These are phyloP conservation scores for Solanum rostratum DNA, from an alignment of 257 asterid species.

Conservation along the genomic window DNA sequence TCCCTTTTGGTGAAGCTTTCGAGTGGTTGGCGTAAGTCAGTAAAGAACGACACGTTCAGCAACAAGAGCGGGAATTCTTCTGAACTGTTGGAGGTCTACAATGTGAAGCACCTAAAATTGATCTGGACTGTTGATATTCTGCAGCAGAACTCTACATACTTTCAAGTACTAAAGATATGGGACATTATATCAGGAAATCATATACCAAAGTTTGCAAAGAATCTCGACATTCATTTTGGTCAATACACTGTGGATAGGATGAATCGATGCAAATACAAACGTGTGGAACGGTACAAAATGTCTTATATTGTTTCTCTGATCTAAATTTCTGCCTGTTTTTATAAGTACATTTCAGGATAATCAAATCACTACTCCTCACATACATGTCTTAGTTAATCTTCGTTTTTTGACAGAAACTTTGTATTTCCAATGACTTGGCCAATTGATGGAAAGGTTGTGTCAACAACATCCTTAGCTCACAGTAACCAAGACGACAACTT, in stretches of 20 bases:
- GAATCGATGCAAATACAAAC: slow-evolving; percentile 9
- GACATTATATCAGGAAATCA: slow-evolving; percentile 16
- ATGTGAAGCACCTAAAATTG: slow-evolving; percentile 20
- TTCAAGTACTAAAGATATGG: slow-evolving; percentile 41
- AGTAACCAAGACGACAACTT: neutral
- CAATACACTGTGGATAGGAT: neutral
- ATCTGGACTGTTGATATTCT: slow-evolving; percentile 39
- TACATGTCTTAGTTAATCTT: neutral
- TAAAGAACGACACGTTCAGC: neutral
- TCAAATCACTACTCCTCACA: neutral
- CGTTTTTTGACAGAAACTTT: slow-evolving; percentile 5
- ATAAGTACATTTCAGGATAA: neutral
- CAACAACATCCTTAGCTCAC: neutral
- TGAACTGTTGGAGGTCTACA: slow-evolving; percentile 22
- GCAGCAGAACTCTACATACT: slow-evolving; percentile 4
- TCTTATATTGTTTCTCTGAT: neutral
- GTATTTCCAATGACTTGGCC: slow-evolving; percentile 18
- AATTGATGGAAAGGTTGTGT: neutral
- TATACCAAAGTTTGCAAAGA: slow-evolving; percentile 8
- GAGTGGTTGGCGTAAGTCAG: slow-evolving; percentile 38
- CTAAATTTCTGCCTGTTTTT: neutral
- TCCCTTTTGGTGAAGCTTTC: slow-evolving; percentile 36
- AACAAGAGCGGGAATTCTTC: slow-evolving; percentile 1
- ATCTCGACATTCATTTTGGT: neutral
- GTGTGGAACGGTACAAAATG: neutral